These are phyloP conservation scores for Ascodesmis nigricans DNA, from an alignment of 495 filamentous ascomycete genomes.

Conservation along the genomic window DNA sequence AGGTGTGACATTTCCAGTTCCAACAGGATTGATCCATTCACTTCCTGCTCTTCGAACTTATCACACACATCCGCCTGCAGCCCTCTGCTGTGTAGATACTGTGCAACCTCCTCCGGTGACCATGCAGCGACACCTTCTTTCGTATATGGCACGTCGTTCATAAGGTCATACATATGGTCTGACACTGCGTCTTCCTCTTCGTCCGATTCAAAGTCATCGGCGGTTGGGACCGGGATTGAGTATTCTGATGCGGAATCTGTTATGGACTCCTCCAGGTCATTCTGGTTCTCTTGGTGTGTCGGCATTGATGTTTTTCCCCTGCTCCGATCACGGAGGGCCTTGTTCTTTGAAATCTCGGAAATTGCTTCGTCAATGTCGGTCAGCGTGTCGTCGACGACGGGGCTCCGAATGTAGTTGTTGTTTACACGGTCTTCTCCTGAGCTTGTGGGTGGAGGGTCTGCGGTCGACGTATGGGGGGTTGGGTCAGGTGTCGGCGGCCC, in stretches of 20 bases:
- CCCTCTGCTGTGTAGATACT: slow-evolving; percentile 57
- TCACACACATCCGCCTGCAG: slow-evolving; percentile 74
- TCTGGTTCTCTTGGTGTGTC: slow-evolving; percentile 30
- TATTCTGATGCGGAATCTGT: slow-evolving; percentile 21
- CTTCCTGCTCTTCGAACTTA: slow-evolving; percentile 89
- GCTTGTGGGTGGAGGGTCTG: slow-evolving; percentile 1
- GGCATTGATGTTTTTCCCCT: slow-evolving; percentile 68
- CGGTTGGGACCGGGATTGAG: slow-evolving; percentile 15
- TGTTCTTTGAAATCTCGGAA: slow-evolving; percentile 43
- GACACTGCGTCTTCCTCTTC: slow-evolving; percentile 52
- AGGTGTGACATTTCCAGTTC: slow-evolving; percentile 80
- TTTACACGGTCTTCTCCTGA: slow-evolving; percentile 7
- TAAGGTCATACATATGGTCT: background rate
- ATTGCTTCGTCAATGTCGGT: slow-evolving; percentile 98
- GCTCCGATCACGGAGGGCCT: slow-evolving; percentile 10
- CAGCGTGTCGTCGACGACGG: slow-evolving; percentile 88
- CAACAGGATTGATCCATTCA: slow-evolving; percentile 65
- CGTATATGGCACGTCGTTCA: slow-evolving; percentile 27
- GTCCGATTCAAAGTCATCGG: slow-evolving; percentile 27
- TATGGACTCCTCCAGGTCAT: slow-evolving; percentile 24
- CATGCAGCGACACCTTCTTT: slow-evolving; percentile 48
- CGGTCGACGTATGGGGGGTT: slow-evolving; percentile 8
- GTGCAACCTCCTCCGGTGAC: slow-evolving; percentile 57
- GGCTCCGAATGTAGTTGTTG: slow-evolving; percentile 35
- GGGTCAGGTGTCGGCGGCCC: slow-evolving; percentile 6